A percentile compares a stretch with the other conserved stretches of the same genome.
These are phyloP conservation scores for Neocucurbitaria cava DNA, from an alignment of 2,329 filamentous ascomycete genomes.

Conservation along the genomic window DNA sequence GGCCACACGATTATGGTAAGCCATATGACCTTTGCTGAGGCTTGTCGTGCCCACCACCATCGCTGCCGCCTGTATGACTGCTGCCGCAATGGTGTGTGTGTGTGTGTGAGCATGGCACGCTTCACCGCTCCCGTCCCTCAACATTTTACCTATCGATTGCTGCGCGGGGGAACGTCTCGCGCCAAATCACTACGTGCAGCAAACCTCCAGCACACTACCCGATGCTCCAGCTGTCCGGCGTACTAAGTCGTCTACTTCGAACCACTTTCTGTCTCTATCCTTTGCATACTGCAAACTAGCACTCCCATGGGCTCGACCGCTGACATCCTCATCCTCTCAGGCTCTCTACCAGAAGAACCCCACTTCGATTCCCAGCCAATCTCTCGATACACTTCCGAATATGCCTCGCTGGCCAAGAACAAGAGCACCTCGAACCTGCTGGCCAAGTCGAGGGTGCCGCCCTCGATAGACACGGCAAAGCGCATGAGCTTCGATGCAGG, in stretches of 20 bases:
- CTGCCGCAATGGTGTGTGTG: not conserved
- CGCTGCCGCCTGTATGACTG: not conserved
- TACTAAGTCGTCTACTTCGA: not conserved
- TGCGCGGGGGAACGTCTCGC: constrained; percentile 4
- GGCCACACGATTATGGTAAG: constrained; percentile 51
- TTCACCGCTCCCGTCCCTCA: constrained; percentile 5
- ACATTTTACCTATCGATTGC: not conserved
- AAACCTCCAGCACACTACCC: not conserved
- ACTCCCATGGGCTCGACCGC: constrained; percentile 29
- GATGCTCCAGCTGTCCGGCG: not conserved
- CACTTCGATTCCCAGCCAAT: constrained; percentile 28
- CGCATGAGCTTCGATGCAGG: constrained; percentile 81
- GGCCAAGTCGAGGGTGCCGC: constrained; percentile 40
- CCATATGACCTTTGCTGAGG: constrained; percentile 11
- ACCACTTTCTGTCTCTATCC: not conserved
- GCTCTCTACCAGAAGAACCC: constrained; percentile 44
- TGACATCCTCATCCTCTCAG: constrained; percentile 39
- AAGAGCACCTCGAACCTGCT: constrained; percentile 59
- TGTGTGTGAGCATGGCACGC: constrained; percentile 3
- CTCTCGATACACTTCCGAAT: constrained; percentile 30
- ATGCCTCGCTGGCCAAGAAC: constrained; percentile 55
- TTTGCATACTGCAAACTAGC: not conserved
- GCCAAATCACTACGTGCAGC: not conserved
- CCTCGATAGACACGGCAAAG: constrained; percentile 62
- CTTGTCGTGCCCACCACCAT: constrained; percentile 2